phyloP scores from a whole-genome alignment of 129 eudicot species.

The Lactuca saligna region DNA sequence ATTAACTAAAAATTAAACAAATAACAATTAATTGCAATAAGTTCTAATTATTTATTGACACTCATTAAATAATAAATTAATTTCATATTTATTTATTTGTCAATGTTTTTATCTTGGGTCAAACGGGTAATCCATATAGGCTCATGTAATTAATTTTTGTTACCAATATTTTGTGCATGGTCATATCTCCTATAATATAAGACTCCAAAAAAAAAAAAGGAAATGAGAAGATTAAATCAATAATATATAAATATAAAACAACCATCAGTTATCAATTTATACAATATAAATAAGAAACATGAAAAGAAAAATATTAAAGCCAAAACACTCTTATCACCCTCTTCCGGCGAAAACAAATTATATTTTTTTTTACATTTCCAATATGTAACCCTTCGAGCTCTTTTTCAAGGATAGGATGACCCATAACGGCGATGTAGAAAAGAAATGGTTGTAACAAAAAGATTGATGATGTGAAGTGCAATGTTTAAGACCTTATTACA shows the following conservation, averaged over 20 bases:
- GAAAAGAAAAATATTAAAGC: not conserved
- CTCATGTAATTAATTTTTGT: no score
- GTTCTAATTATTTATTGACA: no score
- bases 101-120: no score
- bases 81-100: no score
- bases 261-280: constrained; percentile 3
- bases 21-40: no score
- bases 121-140: no score
- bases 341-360: not conserved
- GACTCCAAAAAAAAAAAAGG: no score
- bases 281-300: constrained; percentile 8
- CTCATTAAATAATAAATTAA: no score
- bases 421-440: not conserved
- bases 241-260: constrained; percentile 5
- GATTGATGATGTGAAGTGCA: constrained; percentile 20
- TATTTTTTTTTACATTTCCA: not conserved
- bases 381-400: not conserved
- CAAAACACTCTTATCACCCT: constrained; percentile 21
- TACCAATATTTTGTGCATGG: no score
- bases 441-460: constrained; percentile 5
- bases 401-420: not conserved
- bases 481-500: constrained; percentile 34
- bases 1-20: no score
- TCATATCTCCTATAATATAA: no score
- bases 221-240: not conserved